These are phyloP conservation scores for Candida succiphila DNA, from an alignment of 805 yeast genomes.

Conservation along the genomic window DNA sequence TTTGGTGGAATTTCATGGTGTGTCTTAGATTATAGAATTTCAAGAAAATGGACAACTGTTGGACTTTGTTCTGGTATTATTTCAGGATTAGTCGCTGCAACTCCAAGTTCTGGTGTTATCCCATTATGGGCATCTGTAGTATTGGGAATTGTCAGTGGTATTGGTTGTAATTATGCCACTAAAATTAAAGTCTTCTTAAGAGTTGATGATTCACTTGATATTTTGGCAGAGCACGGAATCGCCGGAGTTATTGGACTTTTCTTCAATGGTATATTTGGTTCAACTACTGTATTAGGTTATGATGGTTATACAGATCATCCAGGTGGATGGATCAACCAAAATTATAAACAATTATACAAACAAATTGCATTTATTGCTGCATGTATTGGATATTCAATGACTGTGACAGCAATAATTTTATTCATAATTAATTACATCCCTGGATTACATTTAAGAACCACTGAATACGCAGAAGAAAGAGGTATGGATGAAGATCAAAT, in stretches of 20 bases:
- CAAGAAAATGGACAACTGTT: conserved; percentile 87
- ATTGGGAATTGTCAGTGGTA: conserved; percentile 72
- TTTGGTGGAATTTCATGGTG: conserved; percentile 93
- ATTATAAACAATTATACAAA: conserved; percentile 84
- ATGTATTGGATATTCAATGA: conserved; percentile 61
- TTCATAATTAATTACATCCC: conserved; percentile 70
- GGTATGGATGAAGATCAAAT: conserved; percentile 97
- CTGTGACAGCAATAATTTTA: conserved; percentile 70
- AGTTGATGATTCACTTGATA: conserved; percentile 91
- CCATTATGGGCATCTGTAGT: conserved; percentile 88
- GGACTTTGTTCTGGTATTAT: conserved; percentile 93
- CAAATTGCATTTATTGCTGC: conserved; percentile 82
- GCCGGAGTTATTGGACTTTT: conserved; percentile 88
- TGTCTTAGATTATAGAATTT: conserved; percentile 77
- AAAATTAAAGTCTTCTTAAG: conserved; percentile 70
- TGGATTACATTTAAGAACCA: conserved; percentile 68
- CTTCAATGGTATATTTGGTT: conserved; percentile 85
- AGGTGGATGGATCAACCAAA: conserved; percentile 91
- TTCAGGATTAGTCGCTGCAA: conserved; percentile 94
- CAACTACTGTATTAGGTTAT: conserved; percentile 80
- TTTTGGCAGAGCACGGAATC: conserved; percentile 96
- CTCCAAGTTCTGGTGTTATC: conserved; percentile 88
- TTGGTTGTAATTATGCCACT: conserved; percentile 83
- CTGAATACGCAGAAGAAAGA: conserved; percentile 73
- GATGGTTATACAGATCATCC: conserved; percentile 76